A percentile compares a stretch with the other conserved stretches of the same genome.
phyloP scores from a whole-genome alignment of 2,329 filamentous ascomycete genomes.

The Teratosphaeria zuluensis region DNA sequence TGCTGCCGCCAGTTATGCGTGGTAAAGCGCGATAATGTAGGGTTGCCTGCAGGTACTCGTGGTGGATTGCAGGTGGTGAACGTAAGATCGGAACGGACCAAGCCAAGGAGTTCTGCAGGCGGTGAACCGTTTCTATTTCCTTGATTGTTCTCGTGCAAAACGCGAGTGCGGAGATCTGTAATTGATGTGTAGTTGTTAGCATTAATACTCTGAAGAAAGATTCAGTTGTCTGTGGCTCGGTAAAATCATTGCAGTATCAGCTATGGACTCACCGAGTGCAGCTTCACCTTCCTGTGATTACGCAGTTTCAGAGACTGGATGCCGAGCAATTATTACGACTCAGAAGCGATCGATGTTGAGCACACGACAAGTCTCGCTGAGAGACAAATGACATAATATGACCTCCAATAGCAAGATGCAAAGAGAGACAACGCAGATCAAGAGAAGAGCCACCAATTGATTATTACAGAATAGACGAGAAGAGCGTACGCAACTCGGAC shows the following conservation, averaged over 20 bases:
- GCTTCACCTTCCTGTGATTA: background rate
- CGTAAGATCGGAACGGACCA: background rate
- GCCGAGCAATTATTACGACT: background rate
- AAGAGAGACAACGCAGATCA: background rate
- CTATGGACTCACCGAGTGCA: background rate
- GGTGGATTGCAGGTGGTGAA: background rate
- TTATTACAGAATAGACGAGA: background rate
- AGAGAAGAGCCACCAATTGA: background rate
- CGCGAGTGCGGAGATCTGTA: background rate
- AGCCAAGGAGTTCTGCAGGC: background rate
- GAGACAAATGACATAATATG: background rate
- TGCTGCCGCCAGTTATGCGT: background rate
- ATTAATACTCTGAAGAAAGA: background rate
- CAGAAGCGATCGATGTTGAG: background rate
- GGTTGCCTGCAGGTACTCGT: background rate
- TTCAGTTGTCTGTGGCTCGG: background rate
- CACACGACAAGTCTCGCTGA: background rate
- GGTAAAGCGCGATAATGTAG: background rate
- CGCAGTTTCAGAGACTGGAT: background rate
- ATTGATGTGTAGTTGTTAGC: background rate
- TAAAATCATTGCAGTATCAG: background rate
- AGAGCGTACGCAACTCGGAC: background rate
- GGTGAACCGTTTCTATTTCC: background rate
- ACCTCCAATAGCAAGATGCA: background rate
- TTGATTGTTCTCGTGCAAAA: background rate